These are phyloP conservation scores for Blastomyces gilchristii DNA, from an alignment of 2,329 filamentous ascomycete species.

Conservation along the genomic window DNA sequence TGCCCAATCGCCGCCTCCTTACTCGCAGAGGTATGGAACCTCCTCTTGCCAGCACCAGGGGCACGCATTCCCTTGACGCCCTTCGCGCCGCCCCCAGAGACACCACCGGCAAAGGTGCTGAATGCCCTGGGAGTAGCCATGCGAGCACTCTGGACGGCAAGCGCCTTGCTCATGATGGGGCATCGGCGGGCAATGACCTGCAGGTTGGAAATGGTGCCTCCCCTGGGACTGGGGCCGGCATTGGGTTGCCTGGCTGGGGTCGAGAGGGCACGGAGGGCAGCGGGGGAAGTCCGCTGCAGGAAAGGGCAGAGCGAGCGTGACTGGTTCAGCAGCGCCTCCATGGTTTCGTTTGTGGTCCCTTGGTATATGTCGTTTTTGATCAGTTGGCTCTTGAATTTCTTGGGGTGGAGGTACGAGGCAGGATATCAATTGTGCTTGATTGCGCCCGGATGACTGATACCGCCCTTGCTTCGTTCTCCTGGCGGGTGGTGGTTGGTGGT, in stretches of 20 bases:
- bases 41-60: conserved; percentile 46
- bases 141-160: conserved; percentile 63
- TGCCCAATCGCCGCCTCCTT: conserved; percentile 70
- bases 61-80: conserved; percentile 40
- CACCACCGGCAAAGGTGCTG: conserved; percentile 27
- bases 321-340: conserved; percentile 92
- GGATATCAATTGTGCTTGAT: too few relatives aligned
- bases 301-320: conserved; percentile 97
- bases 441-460: background rate
- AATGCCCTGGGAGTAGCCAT: conserved; percentile 31
- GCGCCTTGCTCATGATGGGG: conserved; percentile 96
- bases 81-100: conserved; percentile 20
- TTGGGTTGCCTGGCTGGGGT: conserved; percentile 37
- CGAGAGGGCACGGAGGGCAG: conserved; percentile 80
- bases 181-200: conserved; percentile 90
- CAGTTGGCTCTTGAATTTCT: too few relatives aligned
- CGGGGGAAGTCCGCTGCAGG: conserved; percentile 84
- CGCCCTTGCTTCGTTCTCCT: too few relatives aligned
- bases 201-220: conserved; percentile 92
- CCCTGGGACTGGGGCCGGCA: conserved; percentile 47
- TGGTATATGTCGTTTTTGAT: too few relatives aligned
- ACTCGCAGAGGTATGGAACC: conserved; percentile 68
- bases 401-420: too few relatives aligned
- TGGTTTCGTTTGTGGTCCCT: conserved; percentile 30
- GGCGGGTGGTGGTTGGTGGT: too few relatives aligned